phyloP scores from a whole-genome alignment of 2,329 filamentous ascomycete species.

The Colletotrichum lupini region DNA sequence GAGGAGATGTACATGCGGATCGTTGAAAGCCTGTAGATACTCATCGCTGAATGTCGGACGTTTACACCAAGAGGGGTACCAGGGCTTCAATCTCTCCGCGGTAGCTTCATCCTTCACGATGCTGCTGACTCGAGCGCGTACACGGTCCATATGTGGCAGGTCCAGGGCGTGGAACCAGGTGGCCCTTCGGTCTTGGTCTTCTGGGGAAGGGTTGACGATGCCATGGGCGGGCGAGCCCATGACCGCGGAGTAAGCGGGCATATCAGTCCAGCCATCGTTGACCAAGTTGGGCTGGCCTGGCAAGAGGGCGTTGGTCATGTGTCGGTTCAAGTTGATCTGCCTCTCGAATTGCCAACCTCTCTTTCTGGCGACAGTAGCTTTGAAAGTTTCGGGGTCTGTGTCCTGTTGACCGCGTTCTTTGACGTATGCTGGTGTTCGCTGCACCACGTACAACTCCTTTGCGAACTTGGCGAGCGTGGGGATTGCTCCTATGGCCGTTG shows the following conservation, averaged over 20 bases:
- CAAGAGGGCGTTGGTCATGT: constrained; percentile 48
- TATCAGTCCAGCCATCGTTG: constrained; percentile 59
- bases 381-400: constrained; percentile 56
- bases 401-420: constrained; percentile 49
- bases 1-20: constrained; percentile 65
- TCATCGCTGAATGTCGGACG: constrained; percentile 70
- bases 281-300: constrained; percentile 52
- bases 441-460: constrained; percentile 63
- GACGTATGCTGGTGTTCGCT: constrained; percentile 61
- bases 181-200: constrained; percentile 51
- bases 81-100: constrained; percentile 65
- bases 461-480: constrained; percentile 53
- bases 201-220: background rate
- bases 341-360: constrained; percentile 62
- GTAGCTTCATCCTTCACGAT: constrained; percentile 61
- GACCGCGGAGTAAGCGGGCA: constrained; percentile 51
- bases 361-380: constrained; percentile 42
- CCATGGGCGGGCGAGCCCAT: constrained; percentile 41
- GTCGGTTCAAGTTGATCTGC: constrained; percentile 51
- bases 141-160: constrained; percentile 49
- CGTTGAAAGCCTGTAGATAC: constrained; percentile 69
- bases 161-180: constrained; percentile 36
- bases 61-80: constrained; percentile 73
- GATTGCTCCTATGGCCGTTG: constrained; percentile 57
- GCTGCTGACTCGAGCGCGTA: constrained; percentile 57